Percentiles rank a stretch among this genome's conserved stretches.
Evolutionary conservation across 1,284 basidiomycete genomes (phyloP).

Genomic region (Rhodotorula sp.): DNA sequence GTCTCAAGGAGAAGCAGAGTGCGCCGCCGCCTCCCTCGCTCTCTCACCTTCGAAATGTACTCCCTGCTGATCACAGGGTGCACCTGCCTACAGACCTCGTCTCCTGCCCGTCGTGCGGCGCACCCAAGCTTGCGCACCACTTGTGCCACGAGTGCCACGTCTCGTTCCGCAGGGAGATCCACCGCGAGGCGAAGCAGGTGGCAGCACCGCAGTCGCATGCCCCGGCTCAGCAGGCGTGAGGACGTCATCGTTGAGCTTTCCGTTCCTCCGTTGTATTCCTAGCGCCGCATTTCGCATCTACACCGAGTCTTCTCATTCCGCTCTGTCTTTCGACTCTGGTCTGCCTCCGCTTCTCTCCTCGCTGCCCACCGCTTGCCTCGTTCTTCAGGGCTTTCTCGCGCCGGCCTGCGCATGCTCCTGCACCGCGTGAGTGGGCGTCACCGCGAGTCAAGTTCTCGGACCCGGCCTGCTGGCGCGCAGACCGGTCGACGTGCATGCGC

Average conservation of each 20-base stretch:
- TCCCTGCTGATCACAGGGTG: constrained; percentile 30
- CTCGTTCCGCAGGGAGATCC: constrained; percentile 65
- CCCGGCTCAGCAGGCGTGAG: not conserved
- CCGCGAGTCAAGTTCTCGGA: too few species aligned
- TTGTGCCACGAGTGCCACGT: constrained; percentile 83
- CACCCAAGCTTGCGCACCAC: constrained; percentile 84
- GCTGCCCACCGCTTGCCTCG: too few species aligned
- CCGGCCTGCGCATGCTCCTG: too few species aligned
- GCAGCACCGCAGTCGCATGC: not conserved
- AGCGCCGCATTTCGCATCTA: too few species aligned
- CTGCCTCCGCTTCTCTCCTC: too few species aligned
- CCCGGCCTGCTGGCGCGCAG: too few species aligned
- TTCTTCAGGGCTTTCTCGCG: too few species aligned
- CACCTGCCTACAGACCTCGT: constrained; percentile 68
- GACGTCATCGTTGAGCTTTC: not conserved
- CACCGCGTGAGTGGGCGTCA: too few species aligned
- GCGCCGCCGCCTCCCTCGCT: constrained; percentile 48
- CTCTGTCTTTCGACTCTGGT: too few species aligned
- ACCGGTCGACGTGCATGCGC: too few species aligned
- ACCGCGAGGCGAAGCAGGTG: constrained; percentile 23
- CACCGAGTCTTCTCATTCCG: too few species aligned
- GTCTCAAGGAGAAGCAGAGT: constrained; percentile 92
- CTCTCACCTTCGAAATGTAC: not conserved
- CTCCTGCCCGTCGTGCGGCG: constrained; percentile 87
- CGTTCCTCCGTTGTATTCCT: too few species aligned